Percentiles rank a stretch among this genome's conserved stretches.
phyloP scores from a whole-genome alignment of 2,329 filamentous ascomycete species.

The Stachybotrys chartarum region DNA sequence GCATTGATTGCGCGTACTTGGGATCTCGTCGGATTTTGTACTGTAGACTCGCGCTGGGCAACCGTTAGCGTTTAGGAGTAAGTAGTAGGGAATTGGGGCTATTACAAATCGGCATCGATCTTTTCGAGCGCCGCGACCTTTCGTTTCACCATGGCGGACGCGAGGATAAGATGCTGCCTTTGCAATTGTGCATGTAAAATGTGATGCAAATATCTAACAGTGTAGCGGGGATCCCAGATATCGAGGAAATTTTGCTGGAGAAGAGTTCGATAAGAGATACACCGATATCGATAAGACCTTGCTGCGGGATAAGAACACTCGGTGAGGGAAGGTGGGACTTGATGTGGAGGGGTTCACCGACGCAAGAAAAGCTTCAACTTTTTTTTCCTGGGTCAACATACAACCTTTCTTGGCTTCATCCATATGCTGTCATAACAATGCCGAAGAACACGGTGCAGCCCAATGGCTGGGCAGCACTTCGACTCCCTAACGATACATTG shows the following conservation, averaged over 20 bases:
- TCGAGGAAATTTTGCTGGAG: constrained; percentile 2
- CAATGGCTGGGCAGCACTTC: constrained; percentile 53
- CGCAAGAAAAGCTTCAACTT: constrained; percentile 13
- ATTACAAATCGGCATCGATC: constrained; percentile 80
- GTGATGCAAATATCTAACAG: not conserved
- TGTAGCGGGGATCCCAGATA: not conserved
- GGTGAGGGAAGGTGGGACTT: not conserved
- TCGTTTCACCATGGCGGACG: constrained; percentile 64
- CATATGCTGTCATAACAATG: constrained; percentile 11
- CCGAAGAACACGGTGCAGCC: constrained; percentile 34
- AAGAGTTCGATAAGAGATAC: not conserved
- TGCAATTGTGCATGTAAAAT: constrained; percentile 7
- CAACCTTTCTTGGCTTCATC: not conserved
- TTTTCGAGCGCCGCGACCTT: constrained; percentile 92
- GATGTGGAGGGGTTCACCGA: constrained; percentile 21
- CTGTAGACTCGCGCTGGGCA: constrained; percentile 68
- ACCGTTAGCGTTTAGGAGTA: constrained; percentile 16
- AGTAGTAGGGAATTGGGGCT: constrained; percentile 3
- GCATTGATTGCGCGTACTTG: constrained; percentile 42
- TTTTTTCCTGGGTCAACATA: constrained; percentile 11
- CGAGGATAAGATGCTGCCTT: not conserved
- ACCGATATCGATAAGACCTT: not conserved
- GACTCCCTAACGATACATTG: constrained; percentile 51
- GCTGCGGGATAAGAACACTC: not conserved
- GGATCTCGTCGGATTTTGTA: constrained; percentile 89